Evolutionary conservation across 169 alveolate species (phyloP), one percentile per base, ranked within the genome.

Genomic region (Plasmodium vivax): DNA sequence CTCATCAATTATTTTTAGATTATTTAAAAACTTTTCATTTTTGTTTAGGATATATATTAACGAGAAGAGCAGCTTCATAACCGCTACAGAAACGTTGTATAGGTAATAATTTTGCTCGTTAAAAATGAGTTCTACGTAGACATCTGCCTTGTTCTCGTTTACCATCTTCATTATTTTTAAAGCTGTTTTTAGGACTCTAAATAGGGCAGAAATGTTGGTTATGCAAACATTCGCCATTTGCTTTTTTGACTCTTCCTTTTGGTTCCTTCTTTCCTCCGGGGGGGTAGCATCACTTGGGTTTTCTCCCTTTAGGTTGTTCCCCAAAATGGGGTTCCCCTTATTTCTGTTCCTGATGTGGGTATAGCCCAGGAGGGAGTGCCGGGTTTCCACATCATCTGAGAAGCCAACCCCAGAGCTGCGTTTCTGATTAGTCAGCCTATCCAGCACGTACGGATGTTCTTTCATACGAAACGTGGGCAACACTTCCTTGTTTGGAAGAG

Each of bases 151-250:
- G 54, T 90, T 80, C 7, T 5, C 36, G 23, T 90, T 90, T 58
- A 90, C 88, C 71, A 81, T 90, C 34, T 90, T 90, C 30, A 90
- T 90, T 8, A 80, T 80, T 38, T 90, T 90, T 90, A 74, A 80
- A 23, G 82, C 75, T 38, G 90, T 90, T 90, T 90, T 79, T 19
- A 90, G 41, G n/a, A 90, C 79, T 80, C 82, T 58, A 90, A 80
- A 90, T 10, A 90, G 85, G 47, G 90, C 82, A 14, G 77, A 43
- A 80, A 90, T 90, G 32, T 90, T 80, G 12, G 94, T 68, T 58
- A 90, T 68, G 54, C 80, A 90, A 9, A 90, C 74, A 27, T 90
- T 90, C 27, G 80, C 54, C 34, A 90, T 80, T 80, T 68, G 27
- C 47, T 90, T 72, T 45, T 90, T 62, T 90, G 36, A 72, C 34